phyloP scores from a whole-genome alignment of 257 asterid species.

The Solanum lignicaule region DNA sequence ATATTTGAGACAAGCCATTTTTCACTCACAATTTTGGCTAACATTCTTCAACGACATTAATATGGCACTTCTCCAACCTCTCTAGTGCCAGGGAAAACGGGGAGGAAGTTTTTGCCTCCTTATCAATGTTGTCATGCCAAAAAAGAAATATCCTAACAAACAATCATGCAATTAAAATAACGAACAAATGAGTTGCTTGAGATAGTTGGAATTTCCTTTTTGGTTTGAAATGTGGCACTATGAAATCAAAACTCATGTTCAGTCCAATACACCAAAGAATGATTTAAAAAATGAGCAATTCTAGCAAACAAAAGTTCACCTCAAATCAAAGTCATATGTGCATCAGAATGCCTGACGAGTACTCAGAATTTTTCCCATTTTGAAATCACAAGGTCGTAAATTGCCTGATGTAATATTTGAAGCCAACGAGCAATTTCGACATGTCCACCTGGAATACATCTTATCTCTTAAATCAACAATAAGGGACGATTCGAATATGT shows the following conservation, averaged over 20 bases:
- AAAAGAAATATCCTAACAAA: background rate
- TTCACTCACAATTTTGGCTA: background rate
- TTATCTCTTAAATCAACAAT: background rate
- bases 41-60: background rate
- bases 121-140: background rate
- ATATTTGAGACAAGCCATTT: background rate
- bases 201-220: background rate
- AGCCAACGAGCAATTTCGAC: constrained; percentile 75
- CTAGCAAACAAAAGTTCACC: constrained; percentile 31
- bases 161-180: background rate
- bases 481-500: background rate
- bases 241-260: background rate
- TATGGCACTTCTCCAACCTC: background rate
- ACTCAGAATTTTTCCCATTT: constrained; percentile 71
- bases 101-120: background rate
- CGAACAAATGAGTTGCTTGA: background rate
- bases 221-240: background rate
- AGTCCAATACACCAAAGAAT: background rate
- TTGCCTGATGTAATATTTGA: constrained; percentile 58
- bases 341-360: constrained; percentile 82
- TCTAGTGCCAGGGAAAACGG: background rate
- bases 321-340: constrained; percentile 60
- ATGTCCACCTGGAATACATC: constrained; percentile 62
- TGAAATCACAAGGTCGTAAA: constrained; percentile 88
- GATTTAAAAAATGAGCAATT: constrained; percentile 4